Conservation (phyloP, 345 rosid species). For the Syzygium grande region DNA sequence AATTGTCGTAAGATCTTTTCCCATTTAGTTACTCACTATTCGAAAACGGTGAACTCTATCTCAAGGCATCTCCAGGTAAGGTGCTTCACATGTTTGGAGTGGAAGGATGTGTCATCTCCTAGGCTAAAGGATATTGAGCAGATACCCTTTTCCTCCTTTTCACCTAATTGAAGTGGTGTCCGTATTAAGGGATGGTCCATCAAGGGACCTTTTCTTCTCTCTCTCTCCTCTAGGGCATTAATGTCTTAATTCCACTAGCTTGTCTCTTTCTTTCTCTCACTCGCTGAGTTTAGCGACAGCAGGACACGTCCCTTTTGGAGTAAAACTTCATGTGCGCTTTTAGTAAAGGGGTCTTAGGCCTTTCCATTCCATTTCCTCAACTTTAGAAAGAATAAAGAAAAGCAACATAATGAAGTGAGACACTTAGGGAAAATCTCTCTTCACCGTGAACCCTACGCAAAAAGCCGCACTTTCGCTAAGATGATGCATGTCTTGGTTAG, state of each 20-base stretch:
- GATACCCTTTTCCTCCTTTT: neutral
- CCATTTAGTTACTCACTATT: neutral
- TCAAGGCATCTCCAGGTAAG: neutral
- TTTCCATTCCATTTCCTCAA: neutral
- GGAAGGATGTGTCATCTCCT: neutral
- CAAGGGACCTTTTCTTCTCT: neutral
- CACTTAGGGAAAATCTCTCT: neutral
- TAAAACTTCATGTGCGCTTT: neutral
- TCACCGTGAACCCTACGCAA: neutral
- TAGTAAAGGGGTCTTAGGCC: neutral
- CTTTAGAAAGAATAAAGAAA: neutral
- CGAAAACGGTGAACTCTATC: neutral
- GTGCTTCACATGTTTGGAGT: constrained; percentile 6
- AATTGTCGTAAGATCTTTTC: neutral
- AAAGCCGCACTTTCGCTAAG: neutral
- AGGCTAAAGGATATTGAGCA: neutral
- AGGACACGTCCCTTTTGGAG: neutral
- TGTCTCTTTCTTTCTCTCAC: neutral
- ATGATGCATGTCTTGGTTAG: neutral
- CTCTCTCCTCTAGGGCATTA: neutral
- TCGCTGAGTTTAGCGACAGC: neutral
- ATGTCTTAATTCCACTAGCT: neutral
- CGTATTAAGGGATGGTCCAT: neutral
- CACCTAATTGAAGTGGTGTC: neutral
- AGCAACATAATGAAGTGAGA: neutral